Evolutionary conservation across 2,329 filamentous ascomycete species (phyloP).

Genomic region (Alternaria novae-zelandiae): DNA sequence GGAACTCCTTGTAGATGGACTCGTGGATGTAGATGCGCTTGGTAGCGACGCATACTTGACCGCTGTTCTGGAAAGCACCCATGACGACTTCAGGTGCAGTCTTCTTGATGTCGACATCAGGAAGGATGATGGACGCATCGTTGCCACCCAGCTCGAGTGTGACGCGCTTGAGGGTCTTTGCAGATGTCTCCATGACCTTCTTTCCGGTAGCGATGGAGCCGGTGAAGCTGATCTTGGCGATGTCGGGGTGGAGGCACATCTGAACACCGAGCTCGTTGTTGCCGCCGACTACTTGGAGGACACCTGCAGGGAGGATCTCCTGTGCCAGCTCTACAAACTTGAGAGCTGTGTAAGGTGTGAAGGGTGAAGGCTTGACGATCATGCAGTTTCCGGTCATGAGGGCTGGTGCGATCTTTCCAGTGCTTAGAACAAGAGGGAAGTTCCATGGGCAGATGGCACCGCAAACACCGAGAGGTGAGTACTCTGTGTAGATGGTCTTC

Average conservation of each 20-base stretch:
- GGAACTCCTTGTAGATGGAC: slow-evolving; percentile 47
- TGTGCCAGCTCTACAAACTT: slow-evolving; percentile 67
- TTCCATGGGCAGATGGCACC: slow-evolving; percentile 53
- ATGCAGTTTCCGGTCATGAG: slow-evolving; percentile 63
- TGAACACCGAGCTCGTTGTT: slow-evolving; percentile 66
- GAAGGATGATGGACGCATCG: slow-evolving; percentile 65
- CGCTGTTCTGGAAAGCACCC: slow-evolving; percentile 63
- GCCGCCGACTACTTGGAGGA: slow-evolving; percentile 67
- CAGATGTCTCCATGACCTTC: slow-evolving; percentile 63
- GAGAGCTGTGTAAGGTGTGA: slow-evolving; percentile 64
- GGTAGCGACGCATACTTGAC: slow-evolving; percentile 54
- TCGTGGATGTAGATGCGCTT: slow-evolving; percentile 49
- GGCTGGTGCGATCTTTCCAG: slow-evolving; percentile 63
- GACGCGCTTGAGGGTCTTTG: slow-evolving; percentile 65
- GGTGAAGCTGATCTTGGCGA: slow-evolving; percentile 70
- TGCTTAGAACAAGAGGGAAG: slow-evolving; percentile 60
- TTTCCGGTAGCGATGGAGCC: slow-evolving; percentile 67
- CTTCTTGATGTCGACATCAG: slow-evolving; percentile 63
- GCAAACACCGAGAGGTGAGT: slow-evolving; percentile 57
- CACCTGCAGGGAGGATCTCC: slow-evolving; percentile 65
- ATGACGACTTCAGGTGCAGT: slow-evolving; percentile 58
- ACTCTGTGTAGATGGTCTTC: slow-evolving; percentile 55
- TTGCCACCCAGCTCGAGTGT: slow-evolving; percentile 69
- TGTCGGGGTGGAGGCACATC: slow-evolving; percentile 65
- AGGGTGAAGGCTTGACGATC: slow-evolving; percentile 64